Evolutionary conservation across 148 eudicot genomes (phyloP), one percentile per base, ranked within the genome.

Genomic region (Cornus controversa): DNA sequence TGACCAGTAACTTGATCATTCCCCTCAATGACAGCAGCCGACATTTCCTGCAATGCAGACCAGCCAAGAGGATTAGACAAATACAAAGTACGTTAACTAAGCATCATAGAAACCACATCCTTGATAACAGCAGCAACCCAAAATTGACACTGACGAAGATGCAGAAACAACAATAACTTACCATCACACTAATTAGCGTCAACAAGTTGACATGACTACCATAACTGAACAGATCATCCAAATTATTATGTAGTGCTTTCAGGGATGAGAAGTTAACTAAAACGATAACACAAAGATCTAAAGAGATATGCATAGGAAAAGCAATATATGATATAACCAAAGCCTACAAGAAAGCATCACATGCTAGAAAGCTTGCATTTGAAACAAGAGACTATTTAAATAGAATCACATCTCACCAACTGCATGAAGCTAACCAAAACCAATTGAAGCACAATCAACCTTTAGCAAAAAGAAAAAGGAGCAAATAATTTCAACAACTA

Each of bases 1-100:
- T 93, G 94, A 70, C 98, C 96, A 0, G 91, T 89, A 73, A 89
- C 91, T 77, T 89, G 93, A 79, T 89, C 96, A 78, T 89, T 90
- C 74, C 96, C 96, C 77, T 93, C 86, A 20, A 90, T 78, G 9
- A 86, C 90, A 74, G 94, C 79, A 28, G 91, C 82, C 15, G 92
- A 54, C 94, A 89, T 91, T 64, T 91, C 98, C 96, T 93, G 82
- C 82, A 85, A 57, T 11, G 31, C 45, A 69, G 47, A 29, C 40
- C 85, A 75, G 76, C 54, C 67, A 18, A 26, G 10, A 64, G 22
- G 0, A 54, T 63, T 8, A 68, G 10, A n/a, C 13, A 65, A 68
- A 47, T 6, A 24, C 31, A 18, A 34, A 37, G 34, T 70, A 25
- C 5, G 8, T 8, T 45, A 45, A 11, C 50, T 3, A 8, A 45